phyloP scores from a whole-genome alignment of 169 alveolate genomes.

The Cryptosporidium sp. region DNA sequence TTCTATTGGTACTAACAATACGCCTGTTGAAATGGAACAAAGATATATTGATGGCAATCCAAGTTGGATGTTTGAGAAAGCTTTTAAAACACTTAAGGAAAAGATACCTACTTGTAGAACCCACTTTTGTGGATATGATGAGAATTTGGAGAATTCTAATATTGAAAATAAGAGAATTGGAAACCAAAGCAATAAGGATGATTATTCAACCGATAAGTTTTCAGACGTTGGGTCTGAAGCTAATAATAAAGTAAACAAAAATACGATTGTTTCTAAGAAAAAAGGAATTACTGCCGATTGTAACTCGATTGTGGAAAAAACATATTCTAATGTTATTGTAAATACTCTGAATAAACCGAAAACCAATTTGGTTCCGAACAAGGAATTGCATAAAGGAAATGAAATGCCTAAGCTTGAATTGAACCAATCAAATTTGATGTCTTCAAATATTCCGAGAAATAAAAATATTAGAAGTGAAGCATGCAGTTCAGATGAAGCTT shows the following conservation, averaged over 20 bases:
- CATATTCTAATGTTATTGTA: neutral
- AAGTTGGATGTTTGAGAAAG: conserved; percentile 66
- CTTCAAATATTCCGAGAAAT: conserved; percentile 22
- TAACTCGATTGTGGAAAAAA: neutral
- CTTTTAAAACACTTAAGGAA: conserved; percentile 45
- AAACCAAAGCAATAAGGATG: neutral
- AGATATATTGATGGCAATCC: conserved; percentile 33
- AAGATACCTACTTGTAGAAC: conserved; percentile 15
- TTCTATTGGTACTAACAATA: conserved; percentile 26
- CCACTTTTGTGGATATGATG: conserved; percentile 66
- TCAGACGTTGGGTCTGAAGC: neutral
- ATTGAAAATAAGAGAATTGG: neutral
- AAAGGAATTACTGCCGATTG: neutral
- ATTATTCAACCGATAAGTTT: neutral
- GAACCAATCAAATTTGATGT: neutral
- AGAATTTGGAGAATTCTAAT: neutral
- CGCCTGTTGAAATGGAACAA: conserved; percentile 70
- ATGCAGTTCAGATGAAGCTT: conserved; percentile 61
- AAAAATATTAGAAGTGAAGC: neutral
- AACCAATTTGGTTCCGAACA: neutral
- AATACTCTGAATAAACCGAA: neutral
- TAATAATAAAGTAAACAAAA: neutral
- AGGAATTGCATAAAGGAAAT: neutral
- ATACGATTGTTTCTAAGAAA: neutral
- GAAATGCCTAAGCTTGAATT: neutral